A percentile compares a stretch with the other conserved stretches of the same genome.
Evolutionary conservation across 345 rosid genomes (phyloP).

Genomic region (Euphorbia lathyris): DNA sequence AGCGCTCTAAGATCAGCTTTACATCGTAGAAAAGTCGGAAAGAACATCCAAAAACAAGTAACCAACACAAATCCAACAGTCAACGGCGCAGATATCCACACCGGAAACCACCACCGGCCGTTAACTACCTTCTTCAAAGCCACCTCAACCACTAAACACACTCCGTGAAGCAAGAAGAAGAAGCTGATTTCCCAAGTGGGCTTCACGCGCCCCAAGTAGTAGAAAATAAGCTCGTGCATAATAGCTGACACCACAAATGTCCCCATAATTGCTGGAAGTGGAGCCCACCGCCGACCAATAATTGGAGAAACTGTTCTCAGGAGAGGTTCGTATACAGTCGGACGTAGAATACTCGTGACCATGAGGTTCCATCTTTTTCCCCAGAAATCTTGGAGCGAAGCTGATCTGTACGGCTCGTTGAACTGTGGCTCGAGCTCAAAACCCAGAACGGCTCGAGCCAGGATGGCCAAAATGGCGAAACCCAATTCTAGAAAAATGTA

Average conservation of each 20-base stretch:
- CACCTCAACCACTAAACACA: constrained; percentile 21
- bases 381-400: constrained; percentile 40
- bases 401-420: constrained; percentile 32
- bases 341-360: constrained; percentile 34
- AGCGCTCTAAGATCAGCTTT: constrained; percentile 11
- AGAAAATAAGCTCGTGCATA: too few species aligned
- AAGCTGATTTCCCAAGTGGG: constrained; percentile 29
- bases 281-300: constrained; percentile 24
- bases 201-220: constrained; percentile 26
- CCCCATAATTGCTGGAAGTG: constrained; percentile 28
- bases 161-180: constrained; percentile 34
- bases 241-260: constrained; percentile 31
- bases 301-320: neutral
- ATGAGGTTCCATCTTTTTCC: constrained; percentile 36
- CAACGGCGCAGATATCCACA: constrained; percentile 13
- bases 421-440: constrained; percentile 40
- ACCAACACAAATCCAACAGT: constrained; percentile 19
- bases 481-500: constrained; percentile 27
- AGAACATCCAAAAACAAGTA: constrained; percentile 26
- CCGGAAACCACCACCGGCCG: constrained; percentile 15
- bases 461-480: constrained; percentile 10
- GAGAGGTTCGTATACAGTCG: constrained; percentile 30
- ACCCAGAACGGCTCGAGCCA: constrained; percentile 17
- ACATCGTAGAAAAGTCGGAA: constrained; percentile 11
- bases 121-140: constrained; percentile 12